Evolutionary conservation across 1,139 yeast genomes (phyloP).

Genomic region (Pneumocystis canis): DNA sequence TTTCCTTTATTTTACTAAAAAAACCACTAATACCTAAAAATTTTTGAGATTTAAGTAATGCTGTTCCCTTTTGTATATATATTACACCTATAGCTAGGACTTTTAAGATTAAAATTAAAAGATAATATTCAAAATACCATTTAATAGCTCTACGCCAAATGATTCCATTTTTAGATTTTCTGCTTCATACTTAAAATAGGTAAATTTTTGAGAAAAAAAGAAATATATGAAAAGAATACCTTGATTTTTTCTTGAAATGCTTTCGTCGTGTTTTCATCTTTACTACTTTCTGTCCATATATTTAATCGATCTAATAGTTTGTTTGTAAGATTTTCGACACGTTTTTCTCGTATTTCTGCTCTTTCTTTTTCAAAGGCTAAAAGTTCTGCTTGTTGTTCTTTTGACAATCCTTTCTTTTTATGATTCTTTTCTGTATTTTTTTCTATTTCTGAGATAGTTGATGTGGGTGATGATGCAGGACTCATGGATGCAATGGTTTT

Average conservation of each 20-base stretch:
- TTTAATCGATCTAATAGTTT: slow-evolving; percentile 54
- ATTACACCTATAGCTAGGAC: slow-evolving; percentile 49
- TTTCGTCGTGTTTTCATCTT: slow-evolving; percentile 48
- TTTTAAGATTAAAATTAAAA: background rate
- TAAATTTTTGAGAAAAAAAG: slow-evolving; percentile 1
- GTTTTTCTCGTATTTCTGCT: slow-evolving; percentile 52
- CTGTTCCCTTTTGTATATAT: slow-evolving; percentile 51
- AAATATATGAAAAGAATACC: background rate
- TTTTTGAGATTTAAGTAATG: slow-evolving; percentile 52
- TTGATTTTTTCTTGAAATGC: slow-evolving; percentile 59
- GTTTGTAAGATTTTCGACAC: slow-evolving; percentile 48
- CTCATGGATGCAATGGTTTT: background rate
- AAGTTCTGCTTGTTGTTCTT: background rate
- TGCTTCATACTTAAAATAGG: slow-evolving; percentile 38
- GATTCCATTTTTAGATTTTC: slow-evolving; percentile 85
- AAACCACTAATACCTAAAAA: slow-evolving; percentile 74
- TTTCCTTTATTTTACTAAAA: slow-evolving; percentile 71
- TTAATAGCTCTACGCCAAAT: slow-evolving; percentile 80
- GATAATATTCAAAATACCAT: slow-evolving; percentile 23
- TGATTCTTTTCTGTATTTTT: background rate
- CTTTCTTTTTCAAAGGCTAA: slow-evolving; percentile 73
- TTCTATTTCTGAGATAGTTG: background rate
- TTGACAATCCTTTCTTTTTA: background rate
- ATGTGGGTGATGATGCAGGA: background rate
- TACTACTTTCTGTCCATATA: slow-evolving; percentile 71